Evolutionary conservation across 2,329 filamentous ascomycete species (phyloP).

Genomic region (Sporothrix mexicana): DNA sequence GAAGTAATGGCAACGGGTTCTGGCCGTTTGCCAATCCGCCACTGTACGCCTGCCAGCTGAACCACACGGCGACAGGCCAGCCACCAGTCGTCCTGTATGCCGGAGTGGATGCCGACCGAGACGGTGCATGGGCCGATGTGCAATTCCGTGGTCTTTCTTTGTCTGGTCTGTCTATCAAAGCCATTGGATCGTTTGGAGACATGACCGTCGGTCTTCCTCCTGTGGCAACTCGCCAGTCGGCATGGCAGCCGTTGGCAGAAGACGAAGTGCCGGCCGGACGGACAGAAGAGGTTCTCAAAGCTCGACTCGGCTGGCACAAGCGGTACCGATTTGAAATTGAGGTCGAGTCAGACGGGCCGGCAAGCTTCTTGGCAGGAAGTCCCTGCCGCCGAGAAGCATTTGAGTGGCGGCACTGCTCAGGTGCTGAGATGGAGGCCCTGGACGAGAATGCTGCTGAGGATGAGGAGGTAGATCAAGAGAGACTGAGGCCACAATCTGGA

Average conservation of each 20-base stretch:
- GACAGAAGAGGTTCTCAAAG: conserved; percentile 33
- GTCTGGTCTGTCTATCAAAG: neutral
- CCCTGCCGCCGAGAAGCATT: conserved; percentile 45
- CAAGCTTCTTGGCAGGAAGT: neutral
- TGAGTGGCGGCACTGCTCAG: conserved; percentile 50
- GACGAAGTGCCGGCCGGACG: conserved; percentile 2
- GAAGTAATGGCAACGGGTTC: neutral
- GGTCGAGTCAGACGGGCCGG: conserved; percentile 33
- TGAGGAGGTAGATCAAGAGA: neutral
- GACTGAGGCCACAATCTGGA: neutral
- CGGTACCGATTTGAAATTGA: conserved; percentile 45
- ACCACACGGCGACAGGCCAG: conserved; percentile 40
- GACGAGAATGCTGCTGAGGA: conserved; percentile 35
- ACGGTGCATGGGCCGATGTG: conserved; percentile 35
- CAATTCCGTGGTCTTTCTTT: neutral
- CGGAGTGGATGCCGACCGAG: conserved; percentile 9
- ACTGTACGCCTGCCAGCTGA: conserved; percentile 42
- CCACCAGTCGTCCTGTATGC: conserved; percentile 44
- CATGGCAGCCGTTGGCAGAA: neutral
- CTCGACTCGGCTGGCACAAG: conserved; percentile 32
- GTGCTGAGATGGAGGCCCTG: conserved; percentile 44
- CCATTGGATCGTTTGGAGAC: conserved; percentile 12
- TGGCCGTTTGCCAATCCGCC: conserved; percentile 38
- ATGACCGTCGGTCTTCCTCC: conserved; percentile 42
- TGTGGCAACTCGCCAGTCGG: conserved; percentile 18